Evolutionary conservation across 2,329 filamentous ascomycete species (phyloP).

Genomic region (Pseudogymnoascus sp.): DNA sequence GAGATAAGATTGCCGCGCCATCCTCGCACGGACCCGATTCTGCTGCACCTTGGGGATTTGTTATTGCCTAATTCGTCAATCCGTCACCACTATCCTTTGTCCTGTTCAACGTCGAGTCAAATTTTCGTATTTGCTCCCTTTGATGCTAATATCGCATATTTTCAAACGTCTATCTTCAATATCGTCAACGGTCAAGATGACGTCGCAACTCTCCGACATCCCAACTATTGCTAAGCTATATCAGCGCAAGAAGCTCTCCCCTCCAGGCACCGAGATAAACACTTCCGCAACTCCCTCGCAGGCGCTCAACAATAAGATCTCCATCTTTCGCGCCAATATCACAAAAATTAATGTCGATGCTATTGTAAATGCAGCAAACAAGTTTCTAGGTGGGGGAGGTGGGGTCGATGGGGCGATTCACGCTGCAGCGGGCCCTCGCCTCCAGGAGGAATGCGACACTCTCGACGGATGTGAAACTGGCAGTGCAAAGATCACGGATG

Average conservation of each 20-base stretch:
- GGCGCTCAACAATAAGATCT: constrained; percentile 60
- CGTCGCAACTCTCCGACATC: constrained; percentile 23
- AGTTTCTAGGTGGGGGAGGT: constrained; percentile 70
- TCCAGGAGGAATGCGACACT: constrained; percentile 62
- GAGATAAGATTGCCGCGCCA: background rate
- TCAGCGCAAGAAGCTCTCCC: constrained; percentile 21
- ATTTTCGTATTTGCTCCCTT: background rate
- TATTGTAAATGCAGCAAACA: constrained; percentile 91
- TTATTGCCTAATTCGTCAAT: constrained; percentile 1
- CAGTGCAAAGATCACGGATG: constrained; percentile 72
- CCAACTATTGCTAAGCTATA: constrained; percentile 27
- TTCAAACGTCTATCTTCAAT: constrained; percentile 16
- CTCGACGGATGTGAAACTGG: constrained; percentile 71
- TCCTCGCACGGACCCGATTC: background rate
- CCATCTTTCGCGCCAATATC: constrained; percentile 68
- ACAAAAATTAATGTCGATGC: constrained; percentile 69
- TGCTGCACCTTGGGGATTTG: background rate
- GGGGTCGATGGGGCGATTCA: constrained; percentile 90
- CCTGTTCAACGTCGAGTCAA: background rate
- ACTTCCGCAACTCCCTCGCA: constrained; percentile 19
- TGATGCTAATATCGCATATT: background rate
- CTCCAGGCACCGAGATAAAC: background rate
- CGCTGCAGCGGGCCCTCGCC: constrained; percentile 60
- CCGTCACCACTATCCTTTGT: background rate
- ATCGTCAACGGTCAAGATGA: constrained; percentile 24